Conservation (phyloP, 176 grass and related monocot species). For the Echinochloa phyllopogon region DNA sequence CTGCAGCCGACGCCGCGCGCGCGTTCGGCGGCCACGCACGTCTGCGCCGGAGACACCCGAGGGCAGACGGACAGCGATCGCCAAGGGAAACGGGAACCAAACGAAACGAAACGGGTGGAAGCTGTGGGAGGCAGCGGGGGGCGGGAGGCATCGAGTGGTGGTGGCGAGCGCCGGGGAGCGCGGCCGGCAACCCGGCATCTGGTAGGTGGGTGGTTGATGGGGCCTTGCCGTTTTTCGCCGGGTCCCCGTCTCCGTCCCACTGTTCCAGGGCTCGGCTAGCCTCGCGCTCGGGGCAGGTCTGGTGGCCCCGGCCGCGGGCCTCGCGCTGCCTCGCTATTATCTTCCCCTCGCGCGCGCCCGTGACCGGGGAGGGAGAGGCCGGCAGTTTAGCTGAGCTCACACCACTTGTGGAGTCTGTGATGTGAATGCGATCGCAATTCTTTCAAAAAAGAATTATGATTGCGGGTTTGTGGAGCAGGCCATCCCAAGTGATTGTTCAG, state of each 20-base stretch:
- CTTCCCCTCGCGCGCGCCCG: neutral
- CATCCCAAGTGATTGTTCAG: neutral
- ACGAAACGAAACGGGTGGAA: neutral
- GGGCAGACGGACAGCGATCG: neutral
- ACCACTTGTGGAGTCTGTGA: neutral
- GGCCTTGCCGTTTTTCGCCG: neutral
- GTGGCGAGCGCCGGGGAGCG: neutral
- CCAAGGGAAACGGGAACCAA: neutral
- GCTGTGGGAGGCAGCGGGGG: neutral
- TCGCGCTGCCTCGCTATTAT: neutral
- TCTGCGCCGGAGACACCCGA: neutral
- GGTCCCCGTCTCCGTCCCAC: neutral
- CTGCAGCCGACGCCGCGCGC: neutral
- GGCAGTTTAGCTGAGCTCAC: slow-evolving; percentile 2
- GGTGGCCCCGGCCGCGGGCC: neutral
- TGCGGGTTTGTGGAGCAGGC: neutral
- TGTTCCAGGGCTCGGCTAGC: no score
- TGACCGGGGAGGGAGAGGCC: neutral
- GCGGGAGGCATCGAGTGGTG: neutral
- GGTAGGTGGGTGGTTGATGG: neutral
- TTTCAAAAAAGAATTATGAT: neutral
- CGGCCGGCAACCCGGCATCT: neutral
- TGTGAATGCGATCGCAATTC: neutral
- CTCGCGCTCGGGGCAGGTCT: neutral
- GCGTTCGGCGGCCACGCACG: neutral